Percentiles rank a stretch among this genome's conserved stretches.
Evolutionary conservation across 345 rosid species (phyloP).

Genomic region (Hirschfeldia incana): DNA sequence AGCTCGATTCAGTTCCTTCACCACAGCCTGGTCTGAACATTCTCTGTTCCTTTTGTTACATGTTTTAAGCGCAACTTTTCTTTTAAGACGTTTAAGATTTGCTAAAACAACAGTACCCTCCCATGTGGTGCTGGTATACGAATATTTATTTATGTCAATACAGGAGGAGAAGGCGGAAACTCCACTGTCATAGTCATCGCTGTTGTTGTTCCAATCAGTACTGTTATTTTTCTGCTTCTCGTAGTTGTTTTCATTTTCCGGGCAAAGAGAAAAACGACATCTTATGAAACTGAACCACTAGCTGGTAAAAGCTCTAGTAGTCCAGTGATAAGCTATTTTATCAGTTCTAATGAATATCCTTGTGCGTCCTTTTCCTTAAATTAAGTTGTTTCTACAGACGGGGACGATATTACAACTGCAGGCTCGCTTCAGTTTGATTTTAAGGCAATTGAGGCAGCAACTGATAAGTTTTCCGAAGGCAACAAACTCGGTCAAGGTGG

Average conservation of each 20-base stretch:
- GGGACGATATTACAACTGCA: slow-evolving; percentile 32
- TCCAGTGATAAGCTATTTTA: no score
- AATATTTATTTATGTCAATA: not conserved
- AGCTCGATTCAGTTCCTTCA: not conserved
- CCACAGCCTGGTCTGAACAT: not conserved
- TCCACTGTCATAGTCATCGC: slow-evolving; percentile 35
- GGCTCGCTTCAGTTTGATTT: slow-evolving; percentile 54
- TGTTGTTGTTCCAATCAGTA: slow-evolving; percentile 33
- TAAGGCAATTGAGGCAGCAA: slow-evolving; percentile 25
- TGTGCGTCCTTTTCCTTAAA: not conserved
- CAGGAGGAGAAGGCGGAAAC: slow-evolving; percentile 25
- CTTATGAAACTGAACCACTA: not conserved
- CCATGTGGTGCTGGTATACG: not conserved
- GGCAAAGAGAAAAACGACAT: slow-evolving; percentile 27
- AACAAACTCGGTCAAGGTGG: slow-evolving; percentile 59
- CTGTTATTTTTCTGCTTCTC: slow-evolving; percentile 16
- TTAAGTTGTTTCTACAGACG: slow-evolving; percentile 18
- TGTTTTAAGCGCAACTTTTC: not conserved
- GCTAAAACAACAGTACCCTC: no score
- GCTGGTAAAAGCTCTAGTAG: not conserved
- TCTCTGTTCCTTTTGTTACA: not conserved
- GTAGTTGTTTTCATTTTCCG: slow-evolving; percentile 19
- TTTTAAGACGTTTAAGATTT: no score
- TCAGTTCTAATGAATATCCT: not conserved
- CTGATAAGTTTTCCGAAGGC: not conserved